Evolutionary conservation across 2,329 filamentous ascomycete species (phyloP).

Genomic region (Trichoderma sp.): DNA sequence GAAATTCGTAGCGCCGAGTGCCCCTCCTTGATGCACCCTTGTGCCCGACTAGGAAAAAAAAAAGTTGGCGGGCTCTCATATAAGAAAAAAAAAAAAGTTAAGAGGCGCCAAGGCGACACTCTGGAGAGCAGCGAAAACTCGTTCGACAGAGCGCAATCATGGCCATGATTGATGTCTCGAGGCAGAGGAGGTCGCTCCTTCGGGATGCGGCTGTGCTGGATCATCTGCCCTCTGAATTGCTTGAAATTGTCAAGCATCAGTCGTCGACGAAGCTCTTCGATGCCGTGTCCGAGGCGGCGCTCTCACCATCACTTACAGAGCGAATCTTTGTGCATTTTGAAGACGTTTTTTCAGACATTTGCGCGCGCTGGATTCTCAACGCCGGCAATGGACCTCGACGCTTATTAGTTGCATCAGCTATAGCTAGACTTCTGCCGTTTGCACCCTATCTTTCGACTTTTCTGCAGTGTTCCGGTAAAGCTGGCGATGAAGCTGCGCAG

Average conservation of each 20-base stretch:
- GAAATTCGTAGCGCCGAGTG: constrained; percentile 39
- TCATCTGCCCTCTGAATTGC: constrained; percentile 69
- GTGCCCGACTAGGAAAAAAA: constrained; percentile 36
- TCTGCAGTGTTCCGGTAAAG: constrained; percentile 53
- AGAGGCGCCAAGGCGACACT: constrained; percentile 23
- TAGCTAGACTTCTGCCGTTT: constrained; percentile 79
- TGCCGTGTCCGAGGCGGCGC: constrained; percentile 67
- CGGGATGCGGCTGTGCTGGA: constrained; percentile 55
- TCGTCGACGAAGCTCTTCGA: constrained; percentile 69
- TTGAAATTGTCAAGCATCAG: constrained; percentile 65
- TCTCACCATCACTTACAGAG: constrained; percentile 71
- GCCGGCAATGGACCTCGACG: constrained; percentile 42
- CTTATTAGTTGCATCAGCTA: constrained; percentile 62
- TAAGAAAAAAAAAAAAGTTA: constrained; percentile 33
- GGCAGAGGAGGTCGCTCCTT: constrained; percentile 58
- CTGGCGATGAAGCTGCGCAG: constrained; percentile 14
- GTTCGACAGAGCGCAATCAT: constrained; percentile 46
- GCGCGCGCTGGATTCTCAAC: constrained; percentile 72
- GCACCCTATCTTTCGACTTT: constrained; percentile 77
- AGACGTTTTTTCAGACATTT: constrained; percentile 76
- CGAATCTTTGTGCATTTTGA: constrained; percentile 74
- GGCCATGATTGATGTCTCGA: constrained; percentile 57
- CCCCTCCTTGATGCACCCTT: constrained; percentile 34
- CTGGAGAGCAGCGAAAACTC: constrained; percentile 30
- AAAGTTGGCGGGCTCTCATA: constrained; percentile 31